These are phyloP conservation scores for Backusella circina DNA, from an alignment of 192 early-diverging fungal genomes.

Conservation along the genomic window DNA sequence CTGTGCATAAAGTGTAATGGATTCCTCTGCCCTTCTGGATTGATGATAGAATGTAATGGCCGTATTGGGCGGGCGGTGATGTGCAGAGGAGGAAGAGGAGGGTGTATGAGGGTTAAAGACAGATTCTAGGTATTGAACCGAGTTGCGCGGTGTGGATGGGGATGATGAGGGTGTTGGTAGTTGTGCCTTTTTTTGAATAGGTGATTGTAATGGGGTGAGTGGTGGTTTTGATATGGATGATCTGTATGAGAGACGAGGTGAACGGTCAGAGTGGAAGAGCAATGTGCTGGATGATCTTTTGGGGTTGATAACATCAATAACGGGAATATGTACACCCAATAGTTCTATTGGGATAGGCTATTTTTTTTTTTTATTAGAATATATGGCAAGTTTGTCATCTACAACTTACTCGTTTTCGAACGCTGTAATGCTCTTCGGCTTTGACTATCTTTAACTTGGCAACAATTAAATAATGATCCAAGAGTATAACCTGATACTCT, in stretches of 20 bases:
- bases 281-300: neutral
- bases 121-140: conserved; percentile 80
- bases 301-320: neutral
- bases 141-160: conserved; percentile 48
- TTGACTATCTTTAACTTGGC: conserved; percentile 2
- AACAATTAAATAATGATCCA: conserved; percentile 70
- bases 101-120: conserved; percentile 45
- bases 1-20: neutral
- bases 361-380: too few species aligned
- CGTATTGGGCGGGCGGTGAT: conserved; percentile 18
- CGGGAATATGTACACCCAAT: conserved; percentile 3
- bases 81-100: too few species aligned
- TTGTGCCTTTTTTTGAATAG: neutral
- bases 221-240: neutral
- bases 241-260: neutral
- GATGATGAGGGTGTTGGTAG: conserved; percentile 30
- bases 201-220: neutral
- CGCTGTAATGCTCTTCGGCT: neutral
- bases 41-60: conserved; percentile 10
- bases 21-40: neutral
- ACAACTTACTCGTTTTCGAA: conserved; percentile 9
- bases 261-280: neutral
- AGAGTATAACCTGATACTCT: conserved; percentile 62
- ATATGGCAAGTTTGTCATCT: neutral
- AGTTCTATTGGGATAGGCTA: conserved; percentile 9